Percentiles rank a stretch among this genome's conserved stretches.
These are phyloP conservation scores for Boletus barrowsii DNA, from an alignment of 768 basidiomycete genomes.

Conservation along the genomic window DNA sequence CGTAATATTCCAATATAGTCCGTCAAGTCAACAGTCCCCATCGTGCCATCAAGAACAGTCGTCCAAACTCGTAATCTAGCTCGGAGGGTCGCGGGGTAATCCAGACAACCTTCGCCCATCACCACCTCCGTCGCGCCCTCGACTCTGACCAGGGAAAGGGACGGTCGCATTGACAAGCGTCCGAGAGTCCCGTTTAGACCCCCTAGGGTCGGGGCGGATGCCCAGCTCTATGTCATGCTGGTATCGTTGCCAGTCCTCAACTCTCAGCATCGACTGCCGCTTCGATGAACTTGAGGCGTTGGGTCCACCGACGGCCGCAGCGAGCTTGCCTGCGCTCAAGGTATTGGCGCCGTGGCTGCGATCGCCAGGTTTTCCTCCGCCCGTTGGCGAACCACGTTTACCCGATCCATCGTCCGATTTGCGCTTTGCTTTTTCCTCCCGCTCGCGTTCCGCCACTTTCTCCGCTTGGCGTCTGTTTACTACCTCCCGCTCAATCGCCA, in stretches of 20 bases:
- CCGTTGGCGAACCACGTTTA: slow-evolving; percentile 33
- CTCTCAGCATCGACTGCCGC: slow-evolving; percentile 72
- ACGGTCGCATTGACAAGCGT: slow-evolving; percentile 22
- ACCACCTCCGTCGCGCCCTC: slow-evolving; percentile 17
- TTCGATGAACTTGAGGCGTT: slow-evolving; percentile 44
- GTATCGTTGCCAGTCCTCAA: slow-evolving; percentile 81
- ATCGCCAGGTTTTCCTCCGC: slow-evolving; percentile 32
- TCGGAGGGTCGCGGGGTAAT: slow-evolving; percentile 40
- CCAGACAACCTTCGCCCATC: slow-evolving; percentile 32
- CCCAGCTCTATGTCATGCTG: slow-evolving; percentile 49
- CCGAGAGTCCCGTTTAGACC: slow-evolving; percentile 26
- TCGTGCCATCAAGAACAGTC: slow-evolving; percentile 13
- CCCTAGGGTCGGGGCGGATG: slow-evolving; percentile 23
- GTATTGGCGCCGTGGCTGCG: slow-evolving; percentile 34
- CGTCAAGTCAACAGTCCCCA: slow-evolving; percentile 12
- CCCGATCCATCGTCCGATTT: slow-evolving; percentile 42
- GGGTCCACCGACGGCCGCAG: slow-evolving; percentile 33
- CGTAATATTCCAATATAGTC: slow-evolving; percentile 18
- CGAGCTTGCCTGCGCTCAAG: slow-evolving; percentile 62
- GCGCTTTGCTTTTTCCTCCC: slow-evolving; percentile 49
- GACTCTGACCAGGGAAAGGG: slow-evolving; percentile 32
- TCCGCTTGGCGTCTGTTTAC: slow-evolving; percentile 73
- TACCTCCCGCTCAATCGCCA: slow-evolving; percentile 68
- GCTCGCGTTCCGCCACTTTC: slow-evolving; percentile 47
- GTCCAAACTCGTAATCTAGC: slow-evolving; percentile 22